Base-by-base conservation (phyloP, 352 stramenopile genomes). In the Phytopythium litorale region DNA sequence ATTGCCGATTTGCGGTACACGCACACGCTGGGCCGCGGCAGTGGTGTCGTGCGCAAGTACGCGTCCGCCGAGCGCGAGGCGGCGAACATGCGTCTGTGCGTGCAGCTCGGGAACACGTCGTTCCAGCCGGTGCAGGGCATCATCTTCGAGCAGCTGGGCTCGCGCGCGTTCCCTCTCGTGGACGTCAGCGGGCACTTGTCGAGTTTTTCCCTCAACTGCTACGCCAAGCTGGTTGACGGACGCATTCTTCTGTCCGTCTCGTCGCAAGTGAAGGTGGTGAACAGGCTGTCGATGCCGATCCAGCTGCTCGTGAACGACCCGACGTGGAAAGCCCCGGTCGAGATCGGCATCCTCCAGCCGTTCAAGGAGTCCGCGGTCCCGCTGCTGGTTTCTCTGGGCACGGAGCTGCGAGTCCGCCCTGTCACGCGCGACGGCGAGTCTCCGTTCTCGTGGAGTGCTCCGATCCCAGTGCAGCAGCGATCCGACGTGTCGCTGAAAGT, bases 281-380 rank as follows among this genome's bases (percentile, higher is more conserved):
- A 83, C 59, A 79, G 75, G 45, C 42, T 92, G 28, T 76, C 84
- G 33, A 84, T 88, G 62, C 74, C 82, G 9, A 72, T 95, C 21
- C 78, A 90, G 51, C 60, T 95, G 21, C 79, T 95, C 5, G 82
- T 92, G 25, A 91, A 95, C 42, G 84, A 93, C 60, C 84, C 86
- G 57, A 80, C 80, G 40, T 95, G 86, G 86, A 65, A 72, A 6
- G 66, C 76, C 13, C 86, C 86, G 15, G 79, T 94, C 3, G 84
- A 91, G 56, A 84, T 94, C 51, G 83, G 83, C 3, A 64, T 84
- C 15, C 61, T 95, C 19, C 68, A 79, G 23, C 71, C 82, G 13
- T 68, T 74, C 15, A 70, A 81, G 65, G 81, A 89, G 38, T 89
- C 79, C 2, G 81, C 84, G 4, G 71, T 95, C 9, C 86, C 86